Base-by-base conservation (phyloP, 2,329 filamentous ascomycete genomes). In the Capronia americana region DNA sequence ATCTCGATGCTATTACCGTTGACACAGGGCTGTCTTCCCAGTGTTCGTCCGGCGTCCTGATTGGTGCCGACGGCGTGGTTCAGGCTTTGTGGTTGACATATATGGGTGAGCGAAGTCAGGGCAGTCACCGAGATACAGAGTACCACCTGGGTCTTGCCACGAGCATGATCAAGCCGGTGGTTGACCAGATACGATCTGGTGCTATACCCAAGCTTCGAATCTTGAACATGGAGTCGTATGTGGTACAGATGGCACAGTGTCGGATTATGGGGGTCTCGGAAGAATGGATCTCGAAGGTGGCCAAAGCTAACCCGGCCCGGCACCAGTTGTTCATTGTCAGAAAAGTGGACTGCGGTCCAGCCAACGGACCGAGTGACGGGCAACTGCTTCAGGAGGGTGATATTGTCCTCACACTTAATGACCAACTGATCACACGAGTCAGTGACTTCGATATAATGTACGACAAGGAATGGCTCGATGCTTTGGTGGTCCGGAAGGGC, bases 321-420 rank as follows among this genome's bases (percentile, higher is more conserved):
- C 95, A 99, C 76, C 95, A 99, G 80, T 87, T 99, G 44, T 99
- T 99, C 83, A 97, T 99, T 91, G 92, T 99, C 32, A 90, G 92
- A 74, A 99, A 99, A 81, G 90, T 96, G 67, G 83, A 90, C 73
- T 88, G 87, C 54, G 86, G 86, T 24, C 85, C 81, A 1, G 75
- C 79, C 4, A 76, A 75, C 12, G 68, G 70, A 32, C 75, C 78
- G 77, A 73, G 74, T 7, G 74, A 77, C 14, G 70, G 71, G 23
- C 75, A 83, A n/a, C 86, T 89, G 17, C 85, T 99, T 17, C 84
- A 92, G 32, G 96, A 99, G 80, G 93, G 93, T 58, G 95, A 99
- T 76, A 90, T 99, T 60, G 88, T 99, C 65, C 85, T 99, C 66
- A 96, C 92, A 0, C 82, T 99, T 55, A 97, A 98, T 77, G 92